These are phyloP conservation scores for Protomyces macrosporus DNA, from an alignment of 1,139 yeast genomes.

Conservation along the genomic window DNA sequence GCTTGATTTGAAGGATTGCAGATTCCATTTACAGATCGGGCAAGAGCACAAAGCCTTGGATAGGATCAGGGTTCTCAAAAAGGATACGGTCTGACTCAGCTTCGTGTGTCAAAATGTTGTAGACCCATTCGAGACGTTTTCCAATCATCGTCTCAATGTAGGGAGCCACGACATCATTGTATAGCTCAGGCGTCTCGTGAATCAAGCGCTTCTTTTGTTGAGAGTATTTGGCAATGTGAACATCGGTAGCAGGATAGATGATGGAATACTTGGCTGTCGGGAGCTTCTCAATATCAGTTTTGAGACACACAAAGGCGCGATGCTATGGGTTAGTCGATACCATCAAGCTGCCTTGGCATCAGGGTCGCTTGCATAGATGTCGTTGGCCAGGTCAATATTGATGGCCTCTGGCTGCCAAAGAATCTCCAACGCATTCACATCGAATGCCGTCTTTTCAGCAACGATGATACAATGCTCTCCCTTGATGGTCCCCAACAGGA, in stretches of 20 bases:
- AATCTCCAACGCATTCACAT: conserved; percentile 15
- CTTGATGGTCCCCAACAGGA: conserved; percentile 61
- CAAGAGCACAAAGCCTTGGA: conserved; percentile 47
- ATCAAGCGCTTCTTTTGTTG: conserved; percentile 56
- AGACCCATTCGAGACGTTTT: conserved; percentile 80
- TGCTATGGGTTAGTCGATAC: neutral
- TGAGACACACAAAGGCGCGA: conserved; percentile 3
- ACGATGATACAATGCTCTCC: conserved; percentile 61
- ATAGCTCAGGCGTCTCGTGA: conserved; percentile 75
- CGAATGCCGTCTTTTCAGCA: conserved; percentile 67
- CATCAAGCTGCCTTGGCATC: neutral
- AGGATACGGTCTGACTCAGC: conserved; percentile 79
- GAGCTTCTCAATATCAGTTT: conserved; percentile 20
- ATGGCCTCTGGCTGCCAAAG: neutral
- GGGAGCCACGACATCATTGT: conserved; percentile 58
- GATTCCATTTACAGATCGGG: conserved; percentile 41
- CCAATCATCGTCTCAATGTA: conserved; percentile 75
- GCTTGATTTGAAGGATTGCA: conserved; percentile 38
- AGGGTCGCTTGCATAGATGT: conserved; percentile 6
- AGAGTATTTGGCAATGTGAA: conserved; percentile 68
- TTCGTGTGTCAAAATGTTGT: conserved; percentile 72
- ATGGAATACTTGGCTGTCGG: conserved; percentile 71
- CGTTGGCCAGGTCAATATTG: neutral
- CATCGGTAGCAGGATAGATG: conserved; percentile 83
- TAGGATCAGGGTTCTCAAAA: conserved; percentile 53